phyloP scores from a whole-genome alignment of 2,329 filamentous ascomycete species.

The Aspergillus carbonarius region DNA sequence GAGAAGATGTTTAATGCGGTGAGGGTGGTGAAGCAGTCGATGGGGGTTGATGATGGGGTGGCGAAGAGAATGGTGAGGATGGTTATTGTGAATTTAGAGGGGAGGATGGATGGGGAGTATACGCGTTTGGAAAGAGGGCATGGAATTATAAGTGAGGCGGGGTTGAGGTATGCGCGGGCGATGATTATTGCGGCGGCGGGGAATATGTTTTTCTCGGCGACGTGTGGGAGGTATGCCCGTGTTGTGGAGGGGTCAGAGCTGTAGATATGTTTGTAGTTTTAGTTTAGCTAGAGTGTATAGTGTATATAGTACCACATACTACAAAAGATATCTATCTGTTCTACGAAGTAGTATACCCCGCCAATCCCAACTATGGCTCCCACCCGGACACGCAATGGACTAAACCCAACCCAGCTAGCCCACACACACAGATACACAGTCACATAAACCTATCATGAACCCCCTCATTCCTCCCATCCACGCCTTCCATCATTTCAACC shows the following conservation, averaged over 20 bases:
- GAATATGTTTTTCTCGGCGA: slow-evolving; percentile 20
- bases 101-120: slow-evolving; percentile 12
- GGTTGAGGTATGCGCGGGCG: slow-evolving; percentile 8
- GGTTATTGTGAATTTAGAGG: slow-evolving; percentile 13
- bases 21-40: slow-evolving; percentile 6
- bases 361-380: no score
- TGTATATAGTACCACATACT: no score
- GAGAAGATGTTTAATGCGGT: slow-evolving; percentile 13
- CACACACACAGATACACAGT: background rate
- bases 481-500: background rate
- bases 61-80: slow-evolving; percentile 6
- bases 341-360: background rate
- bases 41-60: background rate
- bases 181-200: slow-evolving; percentile 11
- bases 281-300: background rate
- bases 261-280: background rate
- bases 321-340: background rate
- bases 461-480: background rate
- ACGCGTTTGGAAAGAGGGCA: background rate
- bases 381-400: no score
- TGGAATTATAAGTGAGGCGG: background rate
- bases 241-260: slow-evolving; percentile 12
- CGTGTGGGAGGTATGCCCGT: slow-evolving; percentile 11
- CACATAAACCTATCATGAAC: background rate
- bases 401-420: background rate